Conservation (phyloP, 805 yeast species). For the Candida ovalis region DNA sequence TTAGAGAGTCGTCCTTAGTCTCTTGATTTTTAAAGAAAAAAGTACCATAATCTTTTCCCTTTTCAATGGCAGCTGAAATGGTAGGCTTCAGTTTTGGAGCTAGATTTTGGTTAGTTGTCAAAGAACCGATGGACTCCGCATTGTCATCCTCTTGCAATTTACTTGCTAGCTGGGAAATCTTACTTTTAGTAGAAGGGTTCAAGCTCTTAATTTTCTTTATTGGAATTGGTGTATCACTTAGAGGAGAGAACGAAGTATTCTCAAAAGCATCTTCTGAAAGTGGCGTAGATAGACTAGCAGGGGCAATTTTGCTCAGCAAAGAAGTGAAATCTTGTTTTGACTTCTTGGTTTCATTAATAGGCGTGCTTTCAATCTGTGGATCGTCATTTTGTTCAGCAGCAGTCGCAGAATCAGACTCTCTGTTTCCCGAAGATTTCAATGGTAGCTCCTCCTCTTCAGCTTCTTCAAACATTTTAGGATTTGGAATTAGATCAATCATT, state of each 20-base stretch:
- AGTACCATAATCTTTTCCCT: constrained; percentile 25
- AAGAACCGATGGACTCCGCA: not conserved
- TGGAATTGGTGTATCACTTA: constrained; percentile 15
- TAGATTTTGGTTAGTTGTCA: not conserved
- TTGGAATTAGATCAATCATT: constrained; percentile 23
- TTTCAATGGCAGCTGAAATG: not conserved
- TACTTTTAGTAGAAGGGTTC: constrained; percentile 1
- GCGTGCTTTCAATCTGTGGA: constrained; percentile 7
- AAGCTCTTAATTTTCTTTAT: constrained; percentile 4
- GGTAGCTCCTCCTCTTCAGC: not conserved
- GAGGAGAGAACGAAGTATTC: not conserved
- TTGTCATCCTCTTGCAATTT: constrained; percentile 7
- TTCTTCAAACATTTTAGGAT: constrained; percentile 16
- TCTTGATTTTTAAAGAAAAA: constrained; percentile 17
- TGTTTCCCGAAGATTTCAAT: not conserved
- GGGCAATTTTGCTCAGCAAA: constrained; percentile 17
- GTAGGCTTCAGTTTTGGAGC: not conserved
- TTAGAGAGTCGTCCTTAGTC: constrained; percentile 4
- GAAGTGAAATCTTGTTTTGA: constrained; percentile 12
- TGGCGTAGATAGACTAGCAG: constrained; percentile 22
- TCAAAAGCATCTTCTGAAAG: constrained; percentile 5
- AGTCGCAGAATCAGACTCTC: not conserved
- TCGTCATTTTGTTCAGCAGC: not conserved
- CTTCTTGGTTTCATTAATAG: constrained; percentile 2
- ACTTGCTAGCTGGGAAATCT: constrained; percentile 15